phyloP scores from a whole-genome alignment of 306 rosid species.

The Dryas octopetala region DNA sequence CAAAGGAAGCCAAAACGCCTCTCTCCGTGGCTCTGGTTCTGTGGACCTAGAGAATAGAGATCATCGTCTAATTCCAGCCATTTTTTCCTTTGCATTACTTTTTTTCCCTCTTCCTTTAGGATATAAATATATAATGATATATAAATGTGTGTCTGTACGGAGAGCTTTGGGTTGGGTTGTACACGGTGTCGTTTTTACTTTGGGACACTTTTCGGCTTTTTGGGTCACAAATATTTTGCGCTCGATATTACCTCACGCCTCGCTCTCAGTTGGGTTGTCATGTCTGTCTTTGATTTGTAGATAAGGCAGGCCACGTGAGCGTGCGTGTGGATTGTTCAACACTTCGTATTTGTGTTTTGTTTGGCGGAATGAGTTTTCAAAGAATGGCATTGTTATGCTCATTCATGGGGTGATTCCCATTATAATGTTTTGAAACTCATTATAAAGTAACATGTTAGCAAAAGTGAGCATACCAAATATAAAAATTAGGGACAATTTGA shows the following conservation, averaged over 20 bases:
- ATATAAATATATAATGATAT: too few species aligned
- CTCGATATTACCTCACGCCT: conserved; percentile 45
- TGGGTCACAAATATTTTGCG: conserved; percentile 58
- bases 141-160: conserved; percentile 34
- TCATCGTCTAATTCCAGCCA: conserved; percentile 22
- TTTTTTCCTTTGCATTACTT: neutral
- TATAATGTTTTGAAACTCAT: too few species aligned
- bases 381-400: too few species aligned
- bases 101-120: conserved; percentile 2
- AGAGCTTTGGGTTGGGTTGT: neutral
- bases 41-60: conserved; percentile 25
- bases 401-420: too few species aligned
- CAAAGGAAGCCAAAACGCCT: conserved; percentile 10
- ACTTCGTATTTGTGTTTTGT: neutral
- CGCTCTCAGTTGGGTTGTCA: conserved; percentile 43
- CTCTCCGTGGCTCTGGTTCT: conserved; percentile 1
- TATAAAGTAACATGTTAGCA: too few species aligned
- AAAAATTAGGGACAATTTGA: too few species aligned
- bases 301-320: conserved; percentile 40
- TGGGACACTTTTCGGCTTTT: conserved; percentile 30
- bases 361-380: neutral
- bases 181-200: conserved; percentile 49
- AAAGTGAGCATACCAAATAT: too few species aligned
- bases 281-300: conserved; percentile 3
- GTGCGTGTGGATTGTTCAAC: conserved; percentile 21